These are phyloP conservation scores for Cladosporium sp. DNA, from an alignment of 2,329 filamentous ascomycete genomes.

Conservation along the genomic window DNA sequence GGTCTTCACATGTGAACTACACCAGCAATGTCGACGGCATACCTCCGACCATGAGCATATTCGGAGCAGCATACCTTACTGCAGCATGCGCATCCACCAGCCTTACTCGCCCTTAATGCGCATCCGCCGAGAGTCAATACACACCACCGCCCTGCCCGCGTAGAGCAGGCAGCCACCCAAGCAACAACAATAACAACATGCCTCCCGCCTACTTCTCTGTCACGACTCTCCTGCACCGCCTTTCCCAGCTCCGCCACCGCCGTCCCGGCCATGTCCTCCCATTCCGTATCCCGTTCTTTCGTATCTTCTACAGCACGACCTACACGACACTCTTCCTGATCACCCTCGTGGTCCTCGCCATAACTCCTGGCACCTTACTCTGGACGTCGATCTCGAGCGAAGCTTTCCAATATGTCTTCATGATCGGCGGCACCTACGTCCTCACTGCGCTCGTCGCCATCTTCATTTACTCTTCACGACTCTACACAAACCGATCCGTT, in stretches of 20 bases:
- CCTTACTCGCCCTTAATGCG: conserved; percentile 7
- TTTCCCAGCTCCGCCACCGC: conserved; percentile 12
- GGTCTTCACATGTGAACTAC: background rate
- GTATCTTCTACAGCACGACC: conserved; percentile 76
- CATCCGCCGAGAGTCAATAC: background rate
- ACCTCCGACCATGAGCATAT: background rate
- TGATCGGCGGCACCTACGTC: conserved; percentile 75
- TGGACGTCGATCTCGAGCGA: conserved; percentile 69
- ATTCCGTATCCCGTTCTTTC: conserved; percentile 63
- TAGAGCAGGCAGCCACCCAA: background rate
- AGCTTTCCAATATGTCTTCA: conserved; percentile 79
- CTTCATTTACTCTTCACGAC: conserved; percentile 78
- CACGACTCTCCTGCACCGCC: conserved; percentile 11
- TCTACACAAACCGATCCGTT: conserved; percentile 81
- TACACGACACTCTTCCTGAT: conserved; percentile 77
- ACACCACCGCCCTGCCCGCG: background rate
- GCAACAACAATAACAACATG: conserved; percentile 12
- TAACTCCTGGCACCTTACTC: conserved; percentile 78
- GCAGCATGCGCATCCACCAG: background rate
- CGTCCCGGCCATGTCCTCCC: conserved; percentile 31
- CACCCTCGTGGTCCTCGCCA: conserved; percentile 70
- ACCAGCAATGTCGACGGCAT: background rate
- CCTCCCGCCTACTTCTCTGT: conserved; percentile 19
- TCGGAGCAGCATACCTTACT: background rate
- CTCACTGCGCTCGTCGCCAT: conserved; percentile 69